Evolutionary conservation across 2,329 filamentous ascomycete species (phyloP).

Genomic region (Sclerotinia glacialis): DNA sequence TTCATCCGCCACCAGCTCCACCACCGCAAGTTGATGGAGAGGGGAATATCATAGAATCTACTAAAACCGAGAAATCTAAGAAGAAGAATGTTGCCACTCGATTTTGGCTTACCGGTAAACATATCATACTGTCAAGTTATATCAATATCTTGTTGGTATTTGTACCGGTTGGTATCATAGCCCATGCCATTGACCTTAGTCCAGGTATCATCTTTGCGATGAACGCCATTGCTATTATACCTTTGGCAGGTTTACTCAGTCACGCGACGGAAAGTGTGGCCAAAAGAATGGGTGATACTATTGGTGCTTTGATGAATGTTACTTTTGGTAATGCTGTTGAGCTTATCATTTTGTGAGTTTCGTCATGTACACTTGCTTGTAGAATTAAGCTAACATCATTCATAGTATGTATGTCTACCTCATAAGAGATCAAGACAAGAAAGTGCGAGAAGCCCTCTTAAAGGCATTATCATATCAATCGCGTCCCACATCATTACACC

Average conservation of each 20-base stretch:
- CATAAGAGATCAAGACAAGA: constrained; percentile 46
- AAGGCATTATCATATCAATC: constrained; percentile 47
- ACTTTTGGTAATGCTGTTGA: constrained; percentile 79
- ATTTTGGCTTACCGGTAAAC: constrained; percentile 46
- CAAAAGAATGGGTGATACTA: constrained; percentile 66
- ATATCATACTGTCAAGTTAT: constrained; percentile 69
- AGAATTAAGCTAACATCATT: constrained; percentile 30
- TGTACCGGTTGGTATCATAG: constrained; percentile 72
- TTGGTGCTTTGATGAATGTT: constrained; percentile 71
- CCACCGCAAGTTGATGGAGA: constrained; percentile 51
- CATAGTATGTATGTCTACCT: constrained; percentile 54
- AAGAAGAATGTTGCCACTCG: constrained; percentile 36
- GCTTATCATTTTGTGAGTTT: constrained; percentile 67
- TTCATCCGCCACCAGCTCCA: constrained; percentile 44
- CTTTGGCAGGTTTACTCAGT: constrained; percentile 67
- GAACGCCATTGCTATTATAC: constrained; percentile 74
- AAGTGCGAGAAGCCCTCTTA: constrained; percentile 45
- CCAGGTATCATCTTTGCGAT: constrained; percentile 67
- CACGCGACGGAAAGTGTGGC: constrained; percentile 75
- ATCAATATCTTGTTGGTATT: constrained; percentile 75
- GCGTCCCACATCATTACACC: constrained; percentile 43
- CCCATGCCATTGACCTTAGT: constrained; percentile 52
- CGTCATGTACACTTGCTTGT: constrained; percentile 7
- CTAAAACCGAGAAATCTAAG: constrained; percentile 29
- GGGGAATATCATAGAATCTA: constrained; percentile 55